phyloP scores from a whole-genome alignment of 148 eudicot species.

The Fagopyrum homotropicum region DNA sequence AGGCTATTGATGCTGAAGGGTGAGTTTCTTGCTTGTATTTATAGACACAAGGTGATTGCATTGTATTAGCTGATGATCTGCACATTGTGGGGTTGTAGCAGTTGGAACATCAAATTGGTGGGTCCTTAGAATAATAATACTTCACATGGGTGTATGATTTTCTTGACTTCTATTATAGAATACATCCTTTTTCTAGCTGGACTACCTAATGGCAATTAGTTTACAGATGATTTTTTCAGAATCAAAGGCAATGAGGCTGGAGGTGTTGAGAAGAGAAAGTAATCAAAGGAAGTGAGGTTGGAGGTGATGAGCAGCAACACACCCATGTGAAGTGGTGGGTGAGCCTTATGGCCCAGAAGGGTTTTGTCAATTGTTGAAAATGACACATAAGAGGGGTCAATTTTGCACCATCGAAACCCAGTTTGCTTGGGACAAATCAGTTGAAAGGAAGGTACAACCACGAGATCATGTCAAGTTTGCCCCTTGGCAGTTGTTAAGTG shows the following conservation, averaged over 20 bases:
- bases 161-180: neutral
- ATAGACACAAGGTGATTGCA: neutral
- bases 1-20: neutral
- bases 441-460: neutral
- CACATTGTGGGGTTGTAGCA: neutral
- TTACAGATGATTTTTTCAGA: too few relatives aligned
- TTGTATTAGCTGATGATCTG: neutral
- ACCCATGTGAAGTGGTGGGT: conserved; percentile 8
- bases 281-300: neutral
- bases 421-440: neutral
- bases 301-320: neutral
- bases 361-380: neutral
- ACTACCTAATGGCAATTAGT: too few relatives aligned
- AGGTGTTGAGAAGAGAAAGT: neutral
- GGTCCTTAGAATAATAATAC: neutral
- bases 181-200: neutral
- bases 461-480: neutral
- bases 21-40: neutral
- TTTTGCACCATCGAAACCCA: neutral
- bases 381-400: neutral
- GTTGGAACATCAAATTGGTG: conserved; percentile 6
- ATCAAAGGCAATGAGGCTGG: too few relatives aligned
- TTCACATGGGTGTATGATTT: conserved; percentile 8
- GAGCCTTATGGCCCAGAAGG: neutral
- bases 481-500: conserved; percentile 3